A percentile compares a stretch with the other conserved stretches of the same genome.
phyloP scores from a whole-genome alignment of 78 protist species.

The Dictyostelium brefeldianum region DNA sequence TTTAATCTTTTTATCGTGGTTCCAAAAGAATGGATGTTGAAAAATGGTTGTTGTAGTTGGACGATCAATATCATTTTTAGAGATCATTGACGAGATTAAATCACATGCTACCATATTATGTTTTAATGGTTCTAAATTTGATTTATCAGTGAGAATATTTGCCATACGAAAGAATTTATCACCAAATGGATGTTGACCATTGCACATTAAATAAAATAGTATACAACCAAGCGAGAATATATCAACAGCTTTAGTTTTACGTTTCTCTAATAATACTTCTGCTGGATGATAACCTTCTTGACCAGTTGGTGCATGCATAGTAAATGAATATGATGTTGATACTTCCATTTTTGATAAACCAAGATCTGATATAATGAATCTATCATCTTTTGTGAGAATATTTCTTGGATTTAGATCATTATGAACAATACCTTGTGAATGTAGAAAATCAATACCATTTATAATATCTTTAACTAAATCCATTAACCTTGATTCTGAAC shows the following conservation, averaged over 20 bases:
- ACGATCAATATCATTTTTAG: not conserved
- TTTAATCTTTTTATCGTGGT: not conserved
- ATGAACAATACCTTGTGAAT: constrained; percentile 47
- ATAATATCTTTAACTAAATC: constrained; percentile 40
- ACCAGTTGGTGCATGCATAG: constrained; percentile 74
- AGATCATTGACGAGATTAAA: constrained; percentile 23
- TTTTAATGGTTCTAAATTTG: not conserved
- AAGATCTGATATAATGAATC: constrained; percentile 46
- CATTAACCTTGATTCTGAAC: not conserved
- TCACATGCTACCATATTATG: constrained; percentile 23
- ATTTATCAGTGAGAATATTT: constrained; percentile 30
- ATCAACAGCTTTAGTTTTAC: constrained; percentile 61
- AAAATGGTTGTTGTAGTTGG: constrained; percentile 10
- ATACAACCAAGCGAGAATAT: constrained; percentile 71
- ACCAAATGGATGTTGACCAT: constrained; percentile 74
- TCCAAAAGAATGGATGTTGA: constrained; percentile 70
- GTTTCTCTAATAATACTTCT: constrained; percentile 37
- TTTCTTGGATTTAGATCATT: constrained; percentile 73
- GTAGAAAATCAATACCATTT: constrained; percentile 37
- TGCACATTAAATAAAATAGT: constrained; percentile 10
- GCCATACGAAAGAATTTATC: constrained; percentile 60
- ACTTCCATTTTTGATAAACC: constrained; percentile 69
- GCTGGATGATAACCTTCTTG: constrained; percentile 76
- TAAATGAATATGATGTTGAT: constrained; percentile 23
- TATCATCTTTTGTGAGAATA: constrained; percentile 39